Evolutionary conservation across 306 rosid genomes (phyloP), one percentile per base, ranked within the genome.

Genomic region (Lathyrus oleraceus): DNA sequence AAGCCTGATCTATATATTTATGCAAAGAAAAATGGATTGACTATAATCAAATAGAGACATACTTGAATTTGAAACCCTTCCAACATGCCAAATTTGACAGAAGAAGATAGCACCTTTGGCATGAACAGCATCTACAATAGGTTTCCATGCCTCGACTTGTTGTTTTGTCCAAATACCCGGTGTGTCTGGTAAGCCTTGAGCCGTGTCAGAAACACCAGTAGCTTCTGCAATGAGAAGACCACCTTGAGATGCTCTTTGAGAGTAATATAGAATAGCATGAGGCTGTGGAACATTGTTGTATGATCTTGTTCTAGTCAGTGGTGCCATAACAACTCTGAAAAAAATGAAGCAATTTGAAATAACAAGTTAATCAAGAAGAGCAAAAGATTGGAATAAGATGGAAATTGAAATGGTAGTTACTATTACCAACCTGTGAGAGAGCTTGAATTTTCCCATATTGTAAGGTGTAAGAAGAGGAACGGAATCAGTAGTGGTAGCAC

Each of bases 11-110:
- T 21, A 21, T 21, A 21, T 21, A 21, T 21, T 21, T 21, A 21
- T 21, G 23, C 23, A 21, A 21, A 21, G 23, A 21, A 21, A 21
- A 21, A 21, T 21, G 23, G 23, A 21, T 21, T 21, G 23, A 21
- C 2, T 21, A 21, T 21, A 21, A 21, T 21, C 2, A 20, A 20
- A 52, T 52, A 52, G n/a, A 32, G 3, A 52, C 58, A 19, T 52
- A 56, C 87, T 75, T 13, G 20, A 1, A 65, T 69, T 48, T 10
- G 94, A 83, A 67, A 47, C 71, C 38, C 82, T 72, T 15, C 95
- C 87, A 1, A 23, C 78, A 7, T 88, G 94, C 85, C 75, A 76
- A 79, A 88, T 77, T 42, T 88, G 90, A 75, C 85, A 85, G 40
- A 88, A 85, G 67, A 88, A 77, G 0, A 78, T 0, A 7, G 75